Evolutionary conservation across 2,329 filamentous ascomycete genomes (phyloP).

Genomic region (Neonectria neomacrospora): DNA sequence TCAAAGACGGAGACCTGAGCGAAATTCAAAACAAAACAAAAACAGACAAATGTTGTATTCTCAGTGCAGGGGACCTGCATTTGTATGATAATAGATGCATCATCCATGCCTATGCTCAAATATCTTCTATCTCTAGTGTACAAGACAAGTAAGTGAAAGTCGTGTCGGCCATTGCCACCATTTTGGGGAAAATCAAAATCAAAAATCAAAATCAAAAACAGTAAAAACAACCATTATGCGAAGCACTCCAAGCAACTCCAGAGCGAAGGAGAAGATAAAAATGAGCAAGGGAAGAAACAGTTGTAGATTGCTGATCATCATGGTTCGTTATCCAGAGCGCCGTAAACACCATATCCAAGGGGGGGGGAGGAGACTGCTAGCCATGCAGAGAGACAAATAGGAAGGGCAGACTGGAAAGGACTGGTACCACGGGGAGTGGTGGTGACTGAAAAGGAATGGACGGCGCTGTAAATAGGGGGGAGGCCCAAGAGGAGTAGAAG

Average conservation of each 20-base stretch:
- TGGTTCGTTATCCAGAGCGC: slow-evolving; percentile 36
- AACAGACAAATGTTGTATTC: slow-evolving; percentile 22
- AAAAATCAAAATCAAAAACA: slow-evolving; percentile 3
- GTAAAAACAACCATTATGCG: slow-evolving; percentile 23
- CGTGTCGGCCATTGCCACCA: slow-evolving; percentile 29
- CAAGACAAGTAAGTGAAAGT: slow-evolving; percentile 40
- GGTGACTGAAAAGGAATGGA: slow-evolving; percentile 37
- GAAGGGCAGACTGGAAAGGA: slow-evolving; percentile 22
- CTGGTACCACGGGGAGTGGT: slow-evolving; percentile 15
- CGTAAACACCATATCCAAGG: slow-evolving; percentile 30
- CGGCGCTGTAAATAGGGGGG: slow-evolving; percentile 22
- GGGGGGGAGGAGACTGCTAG: slow-evolving; percentile 24
- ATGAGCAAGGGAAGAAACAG: background rate
- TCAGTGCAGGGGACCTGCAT: slow-evolving; percentile 14
- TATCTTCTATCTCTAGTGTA: slow-evolving; percentile 47
- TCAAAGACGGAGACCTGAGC: background rate
- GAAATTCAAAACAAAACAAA: slow-evolving; percentile 5
- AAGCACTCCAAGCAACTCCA: slow-evolving; percentile 24
- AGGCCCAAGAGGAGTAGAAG: slow-evolving; percentile 5
- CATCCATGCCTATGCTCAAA: slow-evolving; percentile 33
- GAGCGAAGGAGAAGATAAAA: background rate
- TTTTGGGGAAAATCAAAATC: slow-evolving; percentile 31
- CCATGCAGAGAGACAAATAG: slow-evolving; percentile 32
- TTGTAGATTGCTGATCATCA: slow-evolving; percentile 32
- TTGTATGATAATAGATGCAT: slow-evolving; percentile 12